These are phyloP conservation scores for Volvariella surrecta DNA, from an alignment of 1,284 basidiomycete genomes.

Conservation along the genomic window DNA sequence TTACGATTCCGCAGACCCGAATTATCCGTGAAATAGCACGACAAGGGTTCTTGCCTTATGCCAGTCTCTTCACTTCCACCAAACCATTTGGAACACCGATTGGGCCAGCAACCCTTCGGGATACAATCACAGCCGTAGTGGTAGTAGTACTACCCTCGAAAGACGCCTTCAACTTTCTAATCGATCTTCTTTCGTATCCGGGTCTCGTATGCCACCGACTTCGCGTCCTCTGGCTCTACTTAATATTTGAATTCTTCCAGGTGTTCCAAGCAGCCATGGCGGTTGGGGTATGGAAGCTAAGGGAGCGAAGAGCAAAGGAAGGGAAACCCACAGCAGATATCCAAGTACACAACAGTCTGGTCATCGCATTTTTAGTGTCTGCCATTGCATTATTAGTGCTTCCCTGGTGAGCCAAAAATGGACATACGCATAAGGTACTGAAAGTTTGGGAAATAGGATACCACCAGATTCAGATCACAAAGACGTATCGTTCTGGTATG, in stretches of 20 bases:
- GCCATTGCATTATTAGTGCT: conserved; percentile 20
- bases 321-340: conserved; percentile 15
- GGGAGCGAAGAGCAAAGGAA: conserved; percentile 13
- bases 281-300: conserved; percentile 20
- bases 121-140: conserved; percentile 15
- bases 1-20: conserved; percentile 14
- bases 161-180: conserved; percentile 24
- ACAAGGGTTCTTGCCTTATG: conserved; percentile 23
- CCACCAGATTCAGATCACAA: conserved; percentile 16
- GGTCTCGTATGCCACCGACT: conserved; percentile 13
- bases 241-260: conserved; percentile 10
- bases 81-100: conserved; percentile 24
- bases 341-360: conserved; percentile 15
- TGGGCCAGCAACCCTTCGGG: conserved; percentile 19
- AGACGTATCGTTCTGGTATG: conserved; percentile 20
- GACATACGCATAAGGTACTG: neutral
- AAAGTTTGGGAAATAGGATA: conserved; percentile 10
- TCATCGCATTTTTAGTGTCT: conserved; percentile 17
- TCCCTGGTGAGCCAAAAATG: conserved; percentile 16
- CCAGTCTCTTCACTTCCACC: conserved; percentile 22
- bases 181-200: conserved; percentile 23
- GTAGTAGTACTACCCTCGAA: conserved; percentile 21
- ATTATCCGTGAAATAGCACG: conserved; percentile 25
- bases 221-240: neutral
- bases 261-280: conserved; percentile 19